Evolutionary conservation across 2,329 filamentous ascomycete genomes (phyloP).

Genomic region (Pseudogymnoascus sp.): DNA sequence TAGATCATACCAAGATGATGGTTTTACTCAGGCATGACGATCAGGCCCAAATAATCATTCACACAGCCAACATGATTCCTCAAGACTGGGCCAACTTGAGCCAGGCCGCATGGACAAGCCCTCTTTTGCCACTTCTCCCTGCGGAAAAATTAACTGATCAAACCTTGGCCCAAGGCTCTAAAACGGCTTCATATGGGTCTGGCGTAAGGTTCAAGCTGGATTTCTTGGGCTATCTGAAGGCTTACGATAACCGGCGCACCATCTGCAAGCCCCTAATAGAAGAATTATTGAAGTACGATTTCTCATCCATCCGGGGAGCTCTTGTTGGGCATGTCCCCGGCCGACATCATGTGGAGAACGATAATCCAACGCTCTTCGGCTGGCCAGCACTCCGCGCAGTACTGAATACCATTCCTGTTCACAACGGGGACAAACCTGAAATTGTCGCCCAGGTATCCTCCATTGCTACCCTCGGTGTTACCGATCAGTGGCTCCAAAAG

Average conservation of each 20-base stretch:
- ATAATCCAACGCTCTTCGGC: constrained; percentile 59
- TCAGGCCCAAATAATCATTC: constrained; percentile 69
- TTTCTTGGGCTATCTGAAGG: constrained; percentile 60
- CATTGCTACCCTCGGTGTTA: constrained; percentile 67
- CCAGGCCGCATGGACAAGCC: constrained; percentile 74
- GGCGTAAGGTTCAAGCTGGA: constrained; percentile 69
- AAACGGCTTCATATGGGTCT: constrained; percentile 38
- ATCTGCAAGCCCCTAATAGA: constrained; percentile 48
- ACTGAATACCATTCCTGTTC: constrained; percentile 45
- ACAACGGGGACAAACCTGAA: constrained; percentile 31
- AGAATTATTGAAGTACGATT: constrained; percentile 57
- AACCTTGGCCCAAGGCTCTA: neutral
- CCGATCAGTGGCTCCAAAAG: constrained; percentile 62
- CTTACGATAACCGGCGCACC: constrained; percentile 53
- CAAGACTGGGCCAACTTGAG: constrained; percentile 85
- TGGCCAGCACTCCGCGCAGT: constrained; percentile 61
- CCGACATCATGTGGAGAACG: constrained; percentile 41
- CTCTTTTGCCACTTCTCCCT: constrained; percentile 49
- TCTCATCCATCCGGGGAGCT: constrained; percentile 57
- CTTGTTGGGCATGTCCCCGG: constrained; percentile 75
- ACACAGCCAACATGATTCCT: constrained; percentile 86
- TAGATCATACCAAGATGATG: constrained; percentile 65
- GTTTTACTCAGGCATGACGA: constrained; percentile 72
- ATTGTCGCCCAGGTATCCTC: constrained; percentile 66
- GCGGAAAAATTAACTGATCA: neutral